Conservation (phyloP, 768 basidiomycete species). For the Cystoderma amianthinum region DNA sequence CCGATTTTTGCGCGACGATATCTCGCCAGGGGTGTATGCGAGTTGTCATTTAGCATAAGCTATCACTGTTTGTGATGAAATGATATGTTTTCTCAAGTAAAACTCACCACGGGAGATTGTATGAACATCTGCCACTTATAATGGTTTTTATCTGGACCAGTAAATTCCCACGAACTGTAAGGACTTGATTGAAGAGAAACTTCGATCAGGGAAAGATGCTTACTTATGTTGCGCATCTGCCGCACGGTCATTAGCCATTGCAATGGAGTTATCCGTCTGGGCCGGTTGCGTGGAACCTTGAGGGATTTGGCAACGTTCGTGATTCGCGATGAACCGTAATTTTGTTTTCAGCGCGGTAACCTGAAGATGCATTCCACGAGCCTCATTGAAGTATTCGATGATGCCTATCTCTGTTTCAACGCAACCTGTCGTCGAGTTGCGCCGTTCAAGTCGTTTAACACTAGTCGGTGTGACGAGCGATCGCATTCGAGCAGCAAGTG, state of each 20-base stretch:
- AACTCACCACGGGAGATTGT: slow-evolving; percentile 25
- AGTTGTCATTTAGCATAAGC: slow-evolving; percentile 22
- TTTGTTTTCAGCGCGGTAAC: no score
- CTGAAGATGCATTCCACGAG: background rate
- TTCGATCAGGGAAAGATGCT: background rate
- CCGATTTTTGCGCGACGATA: slow-evolving; percentile 23
- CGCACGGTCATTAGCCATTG: no score
- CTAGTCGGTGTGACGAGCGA: background rate
- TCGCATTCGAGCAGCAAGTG: background rate
- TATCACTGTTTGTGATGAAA: slow-evolving; percentile 8
- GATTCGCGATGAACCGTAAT: no score
- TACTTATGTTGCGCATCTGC: background rate
- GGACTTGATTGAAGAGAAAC: background rate
- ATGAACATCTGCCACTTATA: slow-evolving; percentile 33
- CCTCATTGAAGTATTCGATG: background rate
- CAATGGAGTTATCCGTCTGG: no score
- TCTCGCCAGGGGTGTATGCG: slow-evolving; percentile 18
- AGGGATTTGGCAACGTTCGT: no score
- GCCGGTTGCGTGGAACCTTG: no score
- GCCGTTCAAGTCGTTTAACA: background rate
- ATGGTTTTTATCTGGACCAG: slow-evolving; percentile 21
- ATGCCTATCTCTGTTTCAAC: background rate
- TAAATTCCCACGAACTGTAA: slow-evolving; percentile 28
- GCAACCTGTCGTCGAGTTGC: background rate
- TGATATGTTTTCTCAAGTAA: background rate